Evolutionary conservation across 2,329 filamentous ascomycete genomes (phyloP), one percentile per base, ranked within the genome.

Genomic region (Chaetomium globosum): DNA sequence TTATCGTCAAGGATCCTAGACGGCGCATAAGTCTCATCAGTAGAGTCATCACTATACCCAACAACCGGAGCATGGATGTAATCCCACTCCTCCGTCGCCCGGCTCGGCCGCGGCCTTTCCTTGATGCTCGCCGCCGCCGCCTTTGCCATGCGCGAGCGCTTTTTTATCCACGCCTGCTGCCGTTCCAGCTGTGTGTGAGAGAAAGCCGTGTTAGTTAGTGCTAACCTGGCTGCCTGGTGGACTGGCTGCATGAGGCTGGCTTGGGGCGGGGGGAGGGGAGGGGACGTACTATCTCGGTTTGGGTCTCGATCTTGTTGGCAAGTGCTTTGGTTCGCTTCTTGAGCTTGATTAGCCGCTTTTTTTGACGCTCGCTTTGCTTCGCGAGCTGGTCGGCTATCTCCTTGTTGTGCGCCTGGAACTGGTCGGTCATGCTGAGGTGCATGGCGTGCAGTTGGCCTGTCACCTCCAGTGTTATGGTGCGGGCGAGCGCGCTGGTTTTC

Each of bases 261-360:
- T 9, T 31, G 33, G 8, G 33, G 9, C 2, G 9, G 4, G 12
- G 36, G 36, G 36, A 13, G 4, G 36, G 16, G 13, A 19, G 16
- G 1, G 12, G 4, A 59, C 57, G 33, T 26, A 59, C 57, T 19
- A 59, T 49, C n/a, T 59, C 16, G 16, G 10, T 31, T 10, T 59
- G 43, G 19, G 33, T 51, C 5, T 53, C 49, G 2, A 53, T 2
- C 58, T 43, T 61, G 30, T 13, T 8, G 43, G 16, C 39, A 16
- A 43, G 39, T 16, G 19, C 39, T 16, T 43, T 43, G 16, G 39
- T n/a, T n/a, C 7, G 4, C 39, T 43, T 43, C 39, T 43, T 43
- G 39, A 43, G 39, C 39, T n/a, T 43, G 16, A 43, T n/a, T 16
- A n/a, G 5, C 16, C 39, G 39, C 39, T 16, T 19, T 16, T 43